phyloP scores from a whole-genome alignment of 2,329 filamentous ascomycete genomes.

The Fusarium denticulatum region DNA sequence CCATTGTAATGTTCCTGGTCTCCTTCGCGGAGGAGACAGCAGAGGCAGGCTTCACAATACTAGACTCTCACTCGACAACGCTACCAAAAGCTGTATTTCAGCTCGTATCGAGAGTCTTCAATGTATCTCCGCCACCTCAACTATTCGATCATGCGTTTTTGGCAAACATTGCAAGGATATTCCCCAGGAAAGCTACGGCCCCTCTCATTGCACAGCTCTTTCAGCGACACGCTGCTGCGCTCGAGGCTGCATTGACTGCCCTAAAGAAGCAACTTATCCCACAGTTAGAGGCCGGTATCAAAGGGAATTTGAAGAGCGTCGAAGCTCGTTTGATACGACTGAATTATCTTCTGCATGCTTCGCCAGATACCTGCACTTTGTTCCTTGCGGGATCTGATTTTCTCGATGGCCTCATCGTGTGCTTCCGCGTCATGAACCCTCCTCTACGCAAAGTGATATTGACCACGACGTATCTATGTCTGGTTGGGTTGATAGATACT shows the following conservation, averaged over 20 bases:
- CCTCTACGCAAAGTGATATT: slow-evolving; percentile 74
- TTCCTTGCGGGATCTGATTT: slow-evolving; percentile 90
- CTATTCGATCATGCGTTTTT: slow-evolving; percentile 75
- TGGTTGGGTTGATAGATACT: slow-evolving; percentile 75
- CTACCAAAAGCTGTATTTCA: slow-evolving; percentile 74
- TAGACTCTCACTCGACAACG: slow-evolving; percentile 49
- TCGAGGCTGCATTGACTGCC: slow-evolving; percentile 66
- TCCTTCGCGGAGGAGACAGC: slow-evolving; percentile 71
- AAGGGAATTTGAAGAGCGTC: slow-evolving; percentile 63
- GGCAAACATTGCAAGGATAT: slow-evolving; percentile 72
- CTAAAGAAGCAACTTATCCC: slow-evolving; percentile 71
- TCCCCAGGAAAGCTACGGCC: slow-evolving; percentile 69
- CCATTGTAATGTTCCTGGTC: slow-evolving; percentile 69
- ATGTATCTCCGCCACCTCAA: slow-evolving; percentile 50
- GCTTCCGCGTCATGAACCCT: slow-evolving; percentile 72
- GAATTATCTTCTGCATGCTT: slow-evolving; percentile 72
- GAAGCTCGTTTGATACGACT: slow-evolving; percentile 66
- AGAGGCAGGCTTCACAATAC: slow-evolving; percentile 48
- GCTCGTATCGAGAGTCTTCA: slow-evolving; percentile 68
- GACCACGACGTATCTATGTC: slow-evolving; percentile 77
- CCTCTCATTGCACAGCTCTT: slow-evolving; percentile 62
- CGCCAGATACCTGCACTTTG: slow-evolving; percentile 64
- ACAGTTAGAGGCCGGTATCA: slow-evolving; percentile 69
- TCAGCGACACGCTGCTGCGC: slow-evolving; percentile 56
- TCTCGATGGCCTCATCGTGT: slow-evolving; percentile 76